These are phyloP conservation scores for Cladorrhinum sp. DNA, from an alignment of 2,329 filamentous ascomycete genomes.

Conservation along the genomic window DNA sequence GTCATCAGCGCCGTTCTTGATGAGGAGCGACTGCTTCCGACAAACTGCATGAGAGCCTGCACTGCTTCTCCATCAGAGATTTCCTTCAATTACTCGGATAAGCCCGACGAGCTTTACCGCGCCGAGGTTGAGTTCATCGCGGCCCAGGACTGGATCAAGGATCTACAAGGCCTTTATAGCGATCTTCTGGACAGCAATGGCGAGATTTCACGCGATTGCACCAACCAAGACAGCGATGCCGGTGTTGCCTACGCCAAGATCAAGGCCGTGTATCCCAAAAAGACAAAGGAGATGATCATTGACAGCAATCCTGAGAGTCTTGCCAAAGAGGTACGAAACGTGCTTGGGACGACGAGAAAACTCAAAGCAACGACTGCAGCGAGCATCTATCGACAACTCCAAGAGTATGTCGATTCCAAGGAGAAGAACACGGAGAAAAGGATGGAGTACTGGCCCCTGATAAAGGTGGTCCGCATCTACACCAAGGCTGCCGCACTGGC, in stretches of 20 bases:
- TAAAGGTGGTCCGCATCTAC: constrained; percentile 47
- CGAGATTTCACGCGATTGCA: constrained; percentile 32
- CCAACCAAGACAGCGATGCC: constrained; percentile 36
- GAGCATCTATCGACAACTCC: constrained; percentile 42
- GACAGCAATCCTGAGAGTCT: constrained; percentile 37
- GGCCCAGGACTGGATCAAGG: constrained; percentile 49
- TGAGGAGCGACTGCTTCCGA: constrained; percentile 49
- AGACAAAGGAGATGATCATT: constrained; percentile 35
- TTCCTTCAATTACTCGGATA: constrained; percentile 50
- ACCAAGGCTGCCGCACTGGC: constrained; percentile 34
- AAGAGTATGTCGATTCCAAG: constrained; percentile 54
- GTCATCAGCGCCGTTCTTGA: constrained; percentile 63
- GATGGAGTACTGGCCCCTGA: constrained; percentile 47
- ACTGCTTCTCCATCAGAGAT: constrained; percentile 60
- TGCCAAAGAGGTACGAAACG: constrained; percentile 41
- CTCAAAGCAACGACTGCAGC: constrained; percentile 39
- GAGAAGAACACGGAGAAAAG: constrained; percentile 42
- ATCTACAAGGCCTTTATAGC: constrained; percentile 46
- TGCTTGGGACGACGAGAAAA: constrained; percentile 45
- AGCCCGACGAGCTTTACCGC: constrained; percentile 44
- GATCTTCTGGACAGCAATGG: constrained; percentile 48
- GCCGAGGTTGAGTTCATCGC: constrained; percentile 59
- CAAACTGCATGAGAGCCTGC: constrained; percentile 56
- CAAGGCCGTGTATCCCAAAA: constrained; percentile 43
- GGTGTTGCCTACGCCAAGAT: constrained; percentile 50